Evolutionary conservation across 192 early-diverging fungal species (phyloP), one percentile per base, ranked within the genome.

Genomic region (Chytriomyces confervae): DNA sequence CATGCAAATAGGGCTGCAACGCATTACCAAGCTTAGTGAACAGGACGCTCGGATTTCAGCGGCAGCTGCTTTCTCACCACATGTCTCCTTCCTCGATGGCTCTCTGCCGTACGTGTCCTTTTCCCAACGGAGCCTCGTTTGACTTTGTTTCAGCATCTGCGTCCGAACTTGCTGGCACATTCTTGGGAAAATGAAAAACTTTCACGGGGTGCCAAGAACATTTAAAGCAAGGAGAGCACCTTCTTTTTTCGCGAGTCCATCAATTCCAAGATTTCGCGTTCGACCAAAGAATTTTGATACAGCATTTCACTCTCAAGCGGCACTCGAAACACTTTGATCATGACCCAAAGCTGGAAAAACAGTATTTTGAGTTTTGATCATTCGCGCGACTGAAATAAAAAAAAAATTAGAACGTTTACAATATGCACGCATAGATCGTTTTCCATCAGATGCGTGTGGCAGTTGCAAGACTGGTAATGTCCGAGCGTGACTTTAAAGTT

Each of bases 291-390:
- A 27, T 71, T 46, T 68, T 87, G 86, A 57, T 72, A 85, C n/a
- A 87, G 61, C 2, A 84, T 65, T 23, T 85, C 84, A 61, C 70
- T 83, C 6, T 78, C 75, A n/a, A 24, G 7, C 13, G 65, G 43
- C 4, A 85, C 77, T 23, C 79, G 76, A 60, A 85, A 87, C 20
- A 87, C 70, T 66, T 85, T 87, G 45, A 85, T 64, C 84, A 87
- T 79, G 7, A 87, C 76, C 86, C 86, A 87, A 10, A 85, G 69
- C 86, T 87, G 61, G 6, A 20, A 47, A 53, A 44, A 36, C 36
- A 36, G 36, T 1, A 36, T 36, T 36, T 75, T 65, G 60, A 61
- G 10, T 16, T 18, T 62, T 18, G 46, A 23, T 46, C 45, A 11
- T n/a, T 11, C 61, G 66, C 65, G 3, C 36, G 63, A 65, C 65